Percentiles rank a stretch among this genome's conserved stretches.
phyloP scores from a whole-genome alignment of 108 stramenopile genomes.

The Nannochloropsis salina region DNA sequence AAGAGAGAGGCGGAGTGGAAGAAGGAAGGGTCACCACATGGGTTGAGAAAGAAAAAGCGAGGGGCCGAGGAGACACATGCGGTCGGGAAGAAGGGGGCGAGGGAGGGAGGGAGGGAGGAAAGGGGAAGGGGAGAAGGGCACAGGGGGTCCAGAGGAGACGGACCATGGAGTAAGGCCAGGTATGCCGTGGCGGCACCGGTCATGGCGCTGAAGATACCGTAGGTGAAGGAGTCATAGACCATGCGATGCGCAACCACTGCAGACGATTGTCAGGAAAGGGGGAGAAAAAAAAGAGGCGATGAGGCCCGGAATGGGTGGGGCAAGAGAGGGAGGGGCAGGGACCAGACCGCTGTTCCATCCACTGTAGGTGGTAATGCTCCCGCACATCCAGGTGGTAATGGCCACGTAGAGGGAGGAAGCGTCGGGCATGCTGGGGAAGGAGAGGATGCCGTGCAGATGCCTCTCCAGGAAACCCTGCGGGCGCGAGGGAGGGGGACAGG shows the following conservation, averaged over 20 bases:
- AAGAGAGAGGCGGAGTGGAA: no score
- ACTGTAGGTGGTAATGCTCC: not conserved
- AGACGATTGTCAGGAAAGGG: not conserved
- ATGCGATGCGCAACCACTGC: not conserved
- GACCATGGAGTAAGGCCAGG: not conserved
- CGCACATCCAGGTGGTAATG: not conserved
- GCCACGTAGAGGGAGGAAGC: not conserved
- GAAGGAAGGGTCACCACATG: no score
- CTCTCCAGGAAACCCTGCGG: not conserved
- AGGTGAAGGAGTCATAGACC: not conserved
- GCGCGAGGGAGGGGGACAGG: not conserved
- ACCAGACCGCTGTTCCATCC: not conserved
- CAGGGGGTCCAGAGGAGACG: not conserved
- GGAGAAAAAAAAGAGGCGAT: not conserved
- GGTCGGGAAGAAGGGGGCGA: not conserved
- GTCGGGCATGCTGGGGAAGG: not conserved
- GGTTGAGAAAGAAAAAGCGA: no score
- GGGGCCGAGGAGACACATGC: not conserved
- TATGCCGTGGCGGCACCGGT: not conserved
- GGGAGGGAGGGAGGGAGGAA: not conserved
- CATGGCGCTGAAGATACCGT: not conserved
- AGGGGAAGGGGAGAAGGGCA: not conserved
- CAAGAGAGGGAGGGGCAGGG: not conserved
- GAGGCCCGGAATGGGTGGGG: not conserved
- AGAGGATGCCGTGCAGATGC: not conserved